Evolutionary conservation across 495 filamentous ascomycete genomes (phyloP), one percentile per base, ranked within the genome.

Genomic region (Filosporella fistucella): DNA sequence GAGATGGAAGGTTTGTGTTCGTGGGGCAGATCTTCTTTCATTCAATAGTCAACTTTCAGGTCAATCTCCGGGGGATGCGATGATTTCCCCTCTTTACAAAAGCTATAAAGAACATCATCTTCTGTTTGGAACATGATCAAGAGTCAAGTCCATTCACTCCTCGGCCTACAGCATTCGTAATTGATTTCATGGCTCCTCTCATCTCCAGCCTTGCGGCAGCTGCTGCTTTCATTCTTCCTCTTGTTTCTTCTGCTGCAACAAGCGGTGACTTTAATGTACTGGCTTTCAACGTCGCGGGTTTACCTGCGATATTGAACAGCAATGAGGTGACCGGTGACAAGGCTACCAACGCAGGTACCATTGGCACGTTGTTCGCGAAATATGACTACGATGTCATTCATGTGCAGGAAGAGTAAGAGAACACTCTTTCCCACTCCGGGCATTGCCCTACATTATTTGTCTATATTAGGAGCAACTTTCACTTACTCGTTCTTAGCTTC

Each of bases 241-340:
- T 32, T 1, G 32, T 36, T 17, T 35, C 43, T 7, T 10, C 39
- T 2, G 30, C 30, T 41, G 49, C 49, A 3, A 52, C 49, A 10
- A 41, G 35, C 18, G 56, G 59, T 26, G 55, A 47, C 29, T 71
- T 85, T 56, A 76, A 66, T 39, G 63, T 80, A 28, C 51, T 84
- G 41, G 66, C 67, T 43, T 75, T 78, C 63, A 84, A 82, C 49
- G 74, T 83, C 34, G 81, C 81, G 29, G 80, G 81, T 32, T 64
- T 82, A 0, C 78, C 78, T 3, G 64, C 58, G 11, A 62, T 75
- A 41, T 58, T 81, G 45, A 75, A 81, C 45, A 45, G 47, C 46
- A 81, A 79, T 50, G 64, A 59, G 35, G 70, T 77, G 9, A 69
- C 70, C 1, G 77, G 77, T 41, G 67, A 77, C 56, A 82, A 81